Evolutionary conservation across 2,329 filamentous ascomycete species (phyloP), one percentile per base, ranked within the genome.

Genomic region (Nectriaceae sp.): DNA sequence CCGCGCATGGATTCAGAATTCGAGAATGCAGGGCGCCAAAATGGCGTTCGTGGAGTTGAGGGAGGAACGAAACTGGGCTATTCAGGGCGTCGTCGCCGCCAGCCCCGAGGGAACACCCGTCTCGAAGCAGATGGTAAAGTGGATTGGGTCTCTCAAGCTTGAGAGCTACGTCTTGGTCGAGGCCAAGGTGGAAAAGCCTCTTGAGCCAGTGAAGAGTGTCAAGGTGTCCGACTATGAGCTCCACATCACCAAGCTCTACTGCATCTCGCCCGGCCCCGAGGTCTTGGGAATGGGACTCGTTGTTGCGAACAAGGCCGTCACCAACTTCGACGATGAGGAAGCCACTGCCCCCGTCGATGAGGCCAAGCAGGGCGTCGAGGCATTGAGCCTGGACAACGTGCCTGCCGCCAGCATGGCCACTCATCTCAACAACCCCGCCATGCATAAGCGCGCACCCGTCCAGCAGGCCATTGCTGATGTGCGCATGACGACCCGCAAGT

Each of bases 101-200:
- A 85, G 80, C 65, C 82, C 82, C 63, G 83, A 90, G 62, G 84
- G 78, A 29, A 80, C 74, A 42, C 72, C 73, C 5, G 81, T 91
- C 31, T 88, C 83, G 53, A 87, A 85, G 68, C 90, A 89, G 71
- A 97, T 97, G 93, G 89, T 97, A 67, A 97, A 97, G 75, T 97
- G 89, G 83, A 84, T 88, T 42, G 83, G 82, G 40, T 80, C 76
- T 37, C 73, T 96, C 58, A 87, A 83, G 64, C 78, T 87, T 39
- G 93, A 97, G 77, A 90, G 87, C 60, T 91, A 88, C 60, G 85
- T 97, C 21, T 75, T 85, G 35, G 85, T 97, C 51, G 89, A 95
- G 64, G 94, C 88, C 57, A 75, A 79, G 24, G 86, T 97, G 44
- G 82, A 91, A 77, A 87, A 88, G 73, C 89, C 92, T 0, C 80